Evolutionary conservation across 2,329 filamentous ascomycete species (phyloP).

Genomic region (Phialophora expanda): DNA sequence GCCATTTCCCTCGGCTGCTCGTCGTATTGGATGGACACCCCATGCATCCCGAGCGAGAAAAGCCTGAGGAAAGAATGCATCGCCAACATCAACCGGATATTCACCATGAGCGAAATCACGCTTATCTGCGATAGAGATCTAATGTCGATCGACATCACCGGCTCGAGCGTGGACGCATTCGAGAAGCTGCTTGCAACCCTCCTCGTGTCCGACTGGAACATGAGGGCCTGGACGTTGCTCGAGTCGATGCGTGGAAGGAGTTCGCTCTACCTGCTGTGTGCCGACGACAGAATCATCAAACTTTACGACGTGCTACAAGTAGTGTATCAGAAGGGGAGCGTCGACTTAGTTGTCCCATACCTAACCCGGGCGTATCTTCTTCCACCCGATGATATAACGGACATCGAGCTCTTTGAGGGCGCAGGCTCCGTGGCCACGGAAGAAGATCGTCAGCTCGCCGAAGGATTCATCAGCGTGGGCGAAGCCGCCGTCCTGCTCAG

Average conservation of each 20-base stretch:
- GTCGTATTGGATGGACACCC: slow-evolving; percentile 44
- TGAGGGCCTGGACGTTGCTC: slow-evolving; percentile 41
- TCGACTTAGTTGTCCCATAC: background rate
- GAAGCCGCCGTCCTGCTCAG: slow-evolving; percentile 37
- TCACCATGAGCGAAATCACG: slow-evolving; percentile 34
- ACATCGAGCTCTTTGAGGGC: slow-evolving; percentile 22
- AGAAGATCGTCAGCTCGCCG: slow-evolving; percentile 12
- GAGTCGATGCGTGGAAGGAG: slow-evolving; percentile 30
- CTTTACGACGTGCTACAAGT: slow-evolving; percentile 1
- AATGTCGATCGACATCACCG: slow-evolving; percentile 40
- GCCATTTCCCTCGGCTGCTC: background rate
- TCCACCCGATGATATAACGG: slow-evolving; percentile 19
- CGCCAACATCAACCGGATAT: slow-evolving; percentile 39
- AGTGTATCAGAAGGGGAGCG: background rate
- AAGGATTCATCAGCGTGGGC: slow-evolving; percentile 30
- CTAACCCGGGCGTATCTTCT: slow-evolving; percentile 8
- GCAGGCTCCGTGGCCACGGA: slow-evolving; percentile 16
- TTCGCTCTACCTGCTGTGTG: background rate
- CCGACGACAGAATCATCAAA: background rate
- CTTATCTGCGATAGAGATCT: slow-evolving; percentile 41
- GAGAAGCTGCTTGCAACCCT: slow-evolving; percentile 37
- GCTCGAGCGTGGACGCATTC: slow-evolving; percentile 17
- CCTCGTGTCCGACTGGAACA: slow-evolving; percentile 41
- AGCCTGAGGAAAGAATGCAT: slow-evolving; percentile 40
- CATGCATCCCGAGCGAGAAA: slow-evolving; percentile 41